Percentiles rank a stretch among this genome's conserved stretches.
phyloP scores from a whole-genome alignment of 345 rosid genomes.

The Arabidopsis suecica region DNA sequence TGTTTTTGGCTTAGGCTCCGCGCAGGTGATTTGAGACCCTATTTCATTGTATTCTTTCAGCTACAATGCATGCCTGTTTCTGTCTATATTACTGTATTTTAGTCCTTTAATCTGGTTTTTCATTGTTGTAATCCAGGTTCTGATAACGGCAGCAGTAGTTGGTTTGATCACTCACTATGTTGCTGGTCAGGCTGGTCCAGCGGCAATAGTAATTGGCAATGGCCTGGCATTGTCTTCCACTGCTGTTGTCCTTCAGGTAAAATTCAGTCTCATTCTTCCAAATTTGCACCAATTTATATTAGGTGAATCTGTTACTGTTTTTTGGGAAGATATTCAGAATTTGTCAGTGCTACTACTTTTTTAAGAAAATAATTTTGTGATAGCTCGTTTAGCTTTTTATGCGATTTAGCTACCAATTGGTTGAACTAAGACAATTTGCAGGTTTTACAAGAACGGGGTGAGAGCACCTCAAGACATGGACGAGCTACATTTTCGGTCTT shows the following conservation, averaged over 20 bases:
- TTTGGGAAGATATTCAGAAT: neutral
- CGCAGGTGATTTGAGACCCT: slow-evolving; percentile 63
- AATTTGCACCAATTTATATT: neutral
- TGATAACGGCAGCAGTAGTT: slow-evolving; percentile 87
- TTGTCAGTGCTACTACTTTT: neutral
- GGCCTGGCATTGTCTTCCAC: slow-evolving; percentile 98
- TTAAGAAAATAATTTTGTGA: neutral
- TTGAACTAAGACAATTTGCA: slow-evolving; percentile 44
- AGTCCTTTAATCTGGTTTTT: slow-evolving; percentile 30
- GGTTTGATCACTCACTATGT: slow-evolving; percentile 82
- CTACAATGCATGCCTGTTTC: slow-evolving; percentile 8
- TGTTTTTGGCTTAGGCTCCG: slow-evolving; percentile 96
- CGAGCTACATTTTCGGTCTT: slow-evolving; percentile 99
- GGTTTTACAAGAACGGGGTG: slow-evolving; percentile 99
- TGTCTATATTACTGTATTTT: slow-evolving; percentile 17
- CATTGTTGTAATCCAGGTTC: slow-evolving; percentile 63
- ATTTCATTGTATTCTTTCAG: neutral
- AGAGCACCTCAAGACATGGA: slow-evolving; percentile 99
- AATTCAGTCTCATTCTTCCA: slow-evolving; percentile 18
- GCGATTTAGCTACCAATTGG: slow-evolving; percentile 16
- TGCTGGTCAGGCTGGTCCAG: slow-evolving; percentile 88
- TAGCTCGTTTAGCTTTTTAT: slow-evolving; percentile 9
- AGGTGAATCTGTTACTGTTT: slow-evolving; percentile 12
- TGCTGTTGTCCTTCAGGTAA: slow-evolving; percentile 97
- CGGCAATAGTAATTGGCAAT: slow-evolving; percentile 95